phyloP scores from a whole-genome alignment of 345 rosid species.

The Lepidium aucheri region DNA sequence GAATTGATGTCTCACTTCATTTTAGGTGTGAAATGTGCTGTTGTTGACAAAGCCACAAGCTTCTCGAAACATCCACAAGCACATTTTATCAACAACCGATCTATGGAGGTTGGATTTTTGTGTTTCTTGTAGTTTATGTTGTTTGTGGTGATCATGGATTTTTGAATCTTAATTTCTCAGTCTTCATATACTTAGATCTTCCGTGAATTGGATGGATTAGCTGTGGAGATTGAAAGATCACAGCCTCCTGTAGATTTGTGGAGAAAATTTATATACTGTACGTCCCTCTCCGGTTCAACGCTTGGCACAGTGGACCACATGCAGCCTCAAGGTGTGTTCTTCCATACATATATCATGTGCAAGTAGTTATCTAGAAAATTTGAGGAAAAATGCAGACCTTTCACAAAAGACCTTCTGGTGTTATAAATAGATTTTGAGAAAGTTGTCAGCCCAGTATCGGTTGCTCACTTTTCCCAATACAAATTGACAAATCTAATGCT shows the following conservation, averaged over 20 bases:
- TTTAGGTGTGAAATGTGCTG: constrained; percentile 63
- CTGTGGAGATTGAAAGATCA: constrained; percentile 72
- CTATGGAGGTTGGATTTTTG: constrained; percentile 75
- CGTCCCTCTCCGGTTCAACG: constrained; percentile 72
- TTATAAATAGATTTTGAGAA: constrained; percentile 66
- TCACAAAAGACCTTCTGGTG: background rate
- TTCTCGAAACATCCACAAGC: constrained; percentile 88
- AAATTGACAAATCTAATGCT: constrained; percentile 57
- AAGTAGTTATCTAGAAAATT: background rate
- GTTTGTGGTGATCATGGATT: background rate
- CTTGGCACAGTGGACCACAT: constrained; percentile 94
- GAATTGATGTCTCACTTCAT: background rate
- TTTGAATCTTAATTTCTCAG: background rate
- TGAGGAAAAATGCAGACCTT: background rate
- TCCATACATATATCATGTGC: background rate
- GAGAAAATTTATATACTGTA: constrained; percentile 92
- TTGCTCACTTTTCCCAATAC: constrained; percentile 91
- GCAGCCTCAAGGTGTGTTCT: constrained; percentile 78
- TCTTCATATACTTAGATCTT: constrained; percentile 42
- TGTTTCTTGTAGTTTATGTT: background rate
- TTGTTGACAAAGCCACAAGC: constrained; percentile 64
- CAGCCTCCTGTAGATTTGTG: constrained; percentile 85
- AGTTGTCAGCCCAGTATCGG: constrained; percentile 73
- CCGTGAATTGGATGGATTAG: constrained; percentile 69
- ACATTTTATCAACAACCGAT: constrained; percentile 89